phyloP scores from a whole-genome alignment of 1,139 yeast genomes.

The Kodamaea alishanica region DNA sequence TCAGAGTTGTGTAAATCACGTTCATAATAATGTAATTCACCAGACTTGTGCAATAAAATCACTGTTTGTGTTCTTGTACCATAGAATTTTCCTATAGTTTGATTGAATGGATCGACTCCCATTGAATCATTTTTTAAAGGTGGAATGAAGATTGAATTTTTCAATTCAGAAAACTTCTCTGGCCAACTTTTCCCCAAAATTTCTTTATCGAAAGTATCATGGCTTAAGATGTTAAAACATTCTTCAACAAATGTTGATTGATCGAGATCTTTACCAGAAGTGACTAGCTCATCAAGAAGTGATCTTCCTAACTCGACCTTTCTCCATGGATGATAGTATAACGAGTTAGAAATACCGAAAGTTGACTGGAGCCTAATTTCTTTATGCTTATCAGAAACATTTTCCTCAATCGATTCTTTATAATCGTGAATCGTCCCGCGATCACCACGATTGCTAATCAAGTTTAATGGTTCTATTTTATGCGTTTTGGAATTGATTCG shows the following conservation, averaged over 20 bases:
- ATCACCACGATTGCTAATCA: conserved; percentile 52
- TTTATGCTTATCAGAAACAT: conserved; percentile 11
- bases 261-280: conserved; percentile 20
- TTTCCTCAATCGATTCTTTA: conserved; percentile 5
- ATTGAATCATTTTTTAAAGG: conserved; percentile 36
- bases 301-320: conserved; percentile 57
- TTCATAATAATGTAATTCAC: conserved; percentile 41
- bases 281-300: conserved; percentile 39
- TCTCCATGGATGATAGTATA: conserved; percentile 65
- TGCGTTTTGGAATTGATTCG: conserved; percentile 20
- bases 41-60: conserved; percentile 52
- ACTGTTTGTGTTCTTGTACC: conserved; percentile 93
- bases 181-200: conserved; percentile 23
- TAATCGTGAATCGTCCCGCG: conserved; percentile 30
- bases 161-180: conserved; percentile 41
- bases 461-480: conserved; percentile 36
- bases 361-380: conserved; percentile 24
- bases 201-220: conserved; percentile 35
- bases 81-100: conserved; percentile 50
- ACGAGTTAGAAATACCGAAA: conserved; percentile 63
- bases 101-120: conserved; percentile 7
- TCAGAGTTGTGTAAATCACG: conserved; percentile 32
- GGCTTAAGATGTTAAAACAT: conserved; percentile 54
- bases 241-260: conserved; percentile 45
- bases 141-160: conserved; percentile 69